Evolutionary conservation across 2,329 filamentous ascomycete genomes (phyloP), one percentile per base, ranked within the genome.

Genomic region (Penicillium sp.): DNA sequence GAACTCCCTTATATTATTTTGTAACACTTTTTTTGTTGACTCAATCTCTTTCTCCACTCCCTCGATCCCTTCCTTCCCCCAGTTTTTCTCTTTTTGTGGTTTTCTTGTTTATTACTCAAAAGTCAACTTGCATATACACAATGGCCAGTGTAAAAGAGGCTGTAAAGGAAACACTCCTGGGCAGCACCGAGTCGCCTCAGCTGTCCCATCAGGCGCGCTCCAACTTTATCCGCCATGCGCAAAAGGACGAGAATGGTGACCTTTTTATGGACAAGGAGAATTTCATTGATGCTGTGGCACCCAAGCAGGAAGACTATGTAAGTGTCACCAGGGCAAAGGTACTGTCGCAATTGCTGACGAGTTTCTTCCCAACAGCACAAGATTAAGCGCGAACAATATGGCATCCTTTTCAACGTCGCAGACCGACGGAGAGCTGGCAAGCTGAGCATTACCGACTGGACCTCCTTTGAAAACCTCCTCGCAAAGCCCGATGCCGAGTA

Each of bases 401-500:
- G 88, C 50, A 89, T 99, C 69, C 88, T 99, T 45, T 99, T 99
- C 77, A 81, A 82, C 61, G 89, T 99, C 56, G 94, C 94, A 67
- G 94, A 99, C 75, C 86, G 90, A 66, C 85, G 84, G 62, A 83
- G 81, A 63, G 80, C 80, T 42, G 92, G 92, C 61, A 87, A 84
- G 66, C 81, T 99, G 65, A 89, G 79, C 65, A 78, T 97, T 52
- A 80, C 86, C 57, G 94, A 99, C 78, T 99, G 93, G 91, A 86
- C 84, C 44, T 88, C 89, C 61, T 99, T 97, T 76, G 90, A 97
- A 78, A 95, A 96, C 79, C 84, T 99, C 61, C 86, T 99, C 56
- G 82, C 83, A 65, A 97, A 97, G 78, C 89, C 94, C 59, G 94
- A 97, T 71, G 94, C 94, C 73, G 94, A 99, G 78, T 99, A 99